Evolutionary conservation across 2,329 filamentous ascomycete genomes (phyloP).

Genomic region (Exophiala lecanii-corni): DNA sequence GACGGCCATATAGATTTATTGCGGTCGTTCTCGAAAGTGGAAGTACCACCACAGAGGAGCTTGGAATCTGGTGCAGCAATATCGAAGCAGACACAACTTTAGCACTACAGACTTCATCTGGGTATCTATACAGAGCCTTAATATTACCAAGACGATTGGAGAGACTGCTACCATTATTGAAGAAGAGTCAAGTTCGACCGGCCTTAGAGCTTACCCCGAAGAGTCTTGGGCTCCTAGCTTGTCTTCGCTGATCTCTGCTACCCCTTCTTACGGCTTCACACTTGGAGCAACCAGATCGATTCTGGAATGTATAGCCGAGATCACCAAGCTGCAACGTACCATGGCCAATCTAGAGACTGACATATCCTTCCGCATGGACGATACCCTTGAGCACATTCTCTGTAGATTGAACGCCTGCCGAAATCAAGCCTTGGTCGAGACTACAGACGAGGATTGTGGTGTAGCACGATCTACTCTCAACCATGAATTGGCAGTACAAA

Average conservation of each 20-base stretch:
- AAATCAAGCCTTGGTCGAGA: not conserved
- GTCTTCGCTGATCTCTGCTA: conserved; percentile 3
- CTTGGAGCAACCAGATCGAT: conserved; percentile 19
- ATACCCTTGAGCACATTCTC: not conserved
- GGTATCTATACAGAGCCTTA: conserved; percentile 21
- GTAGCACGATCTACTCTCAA: not conserved
- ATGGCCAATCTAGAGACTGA: not conserved
- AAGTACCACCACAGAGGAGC: conserved; percentile 22
- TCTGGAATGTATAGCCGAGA: conserved; percentile 20
- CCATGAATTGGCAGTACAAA: conserved; percentile 5
- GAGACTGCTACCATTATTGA: conserved; percentile 5
- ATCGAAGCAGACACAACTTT: not conserved
- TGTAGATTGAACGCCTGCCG: not conserved
- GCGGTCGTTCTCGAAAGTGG: conserved; percentile 20
- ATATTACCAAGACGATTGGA: conserved; percentile 20
- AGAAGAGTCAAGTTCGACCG: not conserved
- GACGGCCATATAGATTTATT: conserved; percentile 20
- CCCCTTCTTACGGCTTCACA: conserved; percentile 19
- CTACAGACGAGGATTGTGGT: not conserved
- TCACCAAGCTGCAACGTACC: conserved; percentile 6
- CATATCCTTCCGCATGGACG: not conserved
- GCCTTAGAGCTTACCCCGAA: not conserved
- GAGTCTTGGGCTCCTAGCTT: not conserved
- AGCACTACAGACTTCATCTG: conserved; percentile 16
- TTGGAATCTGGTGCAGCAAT: conserved; percentile 11